A percentile compares a stretch with the other conserved stretches of the same genome.
phyloP scores from a whole-genome alignment of 768 basidiomycete genomes.

The Suillus sp. region DNA sequence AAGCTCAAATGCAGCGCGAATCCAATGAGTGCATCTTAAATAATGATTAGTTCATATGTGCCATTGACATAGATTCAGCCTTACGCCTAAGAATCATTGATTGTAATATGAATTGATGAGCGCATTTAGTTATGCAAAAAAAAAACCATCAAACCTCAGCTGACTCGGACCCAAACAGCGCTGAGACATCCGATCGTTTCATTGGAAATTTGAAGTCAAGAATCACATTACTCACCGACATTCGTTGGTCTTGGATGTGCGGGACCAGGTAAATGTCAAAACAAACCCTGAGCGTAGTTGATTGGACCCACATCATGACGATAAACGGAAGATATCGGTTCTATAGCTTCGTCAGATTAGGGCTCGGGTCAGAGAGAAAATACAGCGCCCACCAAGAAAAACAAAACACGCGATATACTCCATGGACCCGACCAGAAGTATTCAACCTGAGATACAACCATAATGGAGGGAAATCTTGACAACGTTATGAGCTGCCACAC shows the following conservation, averaged over 20 bases:
- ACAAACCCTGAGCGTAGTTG: neutral
- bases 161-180: slow-evolving; percentile 8
- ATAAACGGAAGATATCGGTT: slow-evolving; percentile 14
- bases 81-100: slow-evolving; percentile 3
- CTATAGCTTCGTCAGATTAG: neutral
- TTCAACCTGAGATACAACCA: slow-evolving; percentile 9
- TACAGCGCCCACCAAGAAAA: slow-evolving; percentile 8
- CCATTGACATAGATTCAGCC: neutral
- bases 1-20: slow-evolving; percentile 9
- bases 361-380: neutral
- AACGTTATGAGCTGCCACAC: neutral
- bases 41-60: neutral
- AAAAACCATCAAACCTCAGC: slow-evolving; percentile 3
- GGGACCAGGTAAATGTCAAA: neutral
- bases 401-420: slow-evolving; percentile 13
- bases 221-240: slow-evolving; percentile 5
- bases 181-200: slow-evolving; percentile 1
- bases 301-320: slow-evolving; percentile 11
- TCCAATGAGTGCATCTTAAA: slow-evolving; percentile 10
- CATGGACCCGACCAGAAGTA: slow-evolving; percentile 17
- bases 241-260: slow-evolving; percentile 2
- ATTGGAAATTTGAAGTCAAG: neutral
- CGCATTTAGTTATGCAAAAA: neutral
- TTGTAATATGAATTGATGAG: neutral
- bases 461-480: neutral